Percentiles rank a stretch among this genome's conserved stretches.
phyloP scores from a whole-genome alignment of 2,329 filamentous ascomycete genomes.

The Allantophomopsis cytisporea region DNA sequence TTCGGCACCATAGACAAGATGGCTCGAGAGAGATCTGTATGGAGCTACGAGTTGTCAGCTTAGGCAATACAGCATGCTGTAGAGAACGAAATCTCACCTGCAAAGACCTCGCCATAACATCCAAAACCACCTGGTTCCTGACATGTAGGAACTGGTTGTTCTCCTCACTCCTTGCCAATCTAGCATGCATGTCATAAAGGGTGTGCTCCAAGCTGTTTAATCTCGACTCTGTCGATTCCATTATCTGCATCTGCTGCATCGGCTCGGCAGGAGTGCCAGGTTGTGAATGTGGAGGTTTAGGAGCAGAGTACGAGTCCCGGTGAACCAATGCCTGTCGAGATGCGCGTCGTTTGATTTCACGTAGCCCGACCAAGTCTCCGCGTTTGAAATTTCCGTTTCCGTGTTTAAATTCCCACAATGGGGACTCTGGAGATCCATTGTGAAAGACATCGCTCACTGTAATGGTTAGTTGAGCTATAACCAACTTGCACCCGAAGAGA shows the following conservation, averaged over 20 bases:
- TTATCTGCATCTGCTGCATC: constrained; percentile 46
- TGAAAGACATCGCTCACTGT: constrained; percentile 97
- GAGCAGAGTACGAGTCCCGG: constrained; percentile 71
- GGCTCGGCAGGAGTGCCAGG: constrained; percentile 77
- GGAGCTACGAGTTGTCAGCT: background rate
- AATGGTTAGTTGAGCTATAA: background rate
- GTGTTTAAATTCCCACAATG: constrained; percentile 98
- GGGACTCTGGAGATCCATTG: constrained; percentile 82
- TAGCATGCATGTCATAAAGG: constrained; percentile 64
- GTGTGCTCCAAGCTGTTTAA: constrained; percentile 67
- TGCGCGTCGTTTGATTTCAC: constrained; percentile 90
- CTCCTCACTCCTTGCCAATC: constrained; percentile 75
- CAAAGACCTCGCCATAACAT: constrained; percentile 62
- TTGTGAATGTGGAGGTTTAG: constrained; percentile 62
- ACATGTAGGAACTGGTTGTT: constrained; percentile 64
- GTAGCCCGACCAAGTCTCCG: constrained; percentile 77
- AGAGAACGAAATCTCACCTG: constrained; percentile 30
- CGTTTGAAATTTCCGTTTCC: constrained; percentile 95
- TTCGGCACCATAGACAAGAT: constrained; percentile 62
- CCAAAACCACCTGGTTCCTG: constrained; percentile 70
- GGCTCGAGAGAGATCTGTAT: constrained; percentile 56
- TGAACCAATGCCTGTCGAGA: constrained; percentile 90
- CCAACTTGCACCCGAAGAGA: constrained; percentile 8
- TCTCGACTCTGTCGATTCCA: constrained; percentile 66
- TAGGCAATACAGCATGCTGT: no score